Evolutionary conservation across 2,329 filamentous ascomycete genomes (phyloP), one percentile per base, ranked within the genome.

Genomic region (Pyrenophora graminea): DNA sequence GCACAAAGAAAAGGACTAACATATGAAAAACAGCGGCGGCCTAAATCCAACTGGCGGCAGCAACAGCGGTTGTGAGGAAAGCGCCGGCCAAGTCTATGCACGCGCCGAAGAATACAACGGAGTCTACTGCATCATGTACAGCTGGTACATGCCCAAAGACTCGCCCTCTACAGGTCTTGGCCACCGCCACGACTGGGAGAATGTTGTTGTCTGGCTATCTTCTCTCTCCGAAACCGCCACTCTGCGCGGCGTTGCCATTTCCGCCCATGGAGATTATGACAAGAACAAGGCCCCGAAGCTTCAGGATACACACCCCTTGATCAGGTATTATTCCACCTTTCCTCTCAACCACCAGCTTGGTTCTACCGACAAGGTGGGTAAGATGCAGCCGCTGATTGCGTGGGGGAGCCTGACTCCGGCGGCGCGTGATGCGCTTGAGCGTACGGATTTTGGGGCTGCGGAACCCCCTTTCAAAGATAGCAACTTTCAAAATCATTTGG

Each of bases 151-250:
- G 64, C 75, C 77, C 33, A 82, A 81, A 48, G 79, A 81, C 63
- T 69, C 69, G 21, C 77, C 77, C 1, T 72, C 71, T 0, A 51
- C 65, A 2, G 77, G 74, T 0, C 63, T 80, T 3, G 80, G 80
- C 7, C 81, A 83, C 57, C 76, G 80, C 17, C 78, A 83, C 64
- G 81, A 83, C 60, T 83, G 80, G 81, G 80, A 83, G 58, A 78
- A 77, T n/a, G 70, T 77, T 0, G 77, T 83, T 31, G 74, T 83
- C 21, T 83, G 79, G 78, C 73, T 84, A 0, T 70, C 72, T 0
- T 68, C 69, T 8, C 66, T 72, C 2, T 72, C 72, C 1, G 68
- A 68, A 0, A 63, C 69, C 0, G 73, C 78, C 0, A 77, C 74
- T 1, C 65, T 83, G 25, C 61, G 77, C 1, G 80, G 79, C 18